These are phyloP conservation scores for Gleditsia sinensis DNA, from an alignment of 306 rosid genomes.

Conservation along the genomic window DNA sequence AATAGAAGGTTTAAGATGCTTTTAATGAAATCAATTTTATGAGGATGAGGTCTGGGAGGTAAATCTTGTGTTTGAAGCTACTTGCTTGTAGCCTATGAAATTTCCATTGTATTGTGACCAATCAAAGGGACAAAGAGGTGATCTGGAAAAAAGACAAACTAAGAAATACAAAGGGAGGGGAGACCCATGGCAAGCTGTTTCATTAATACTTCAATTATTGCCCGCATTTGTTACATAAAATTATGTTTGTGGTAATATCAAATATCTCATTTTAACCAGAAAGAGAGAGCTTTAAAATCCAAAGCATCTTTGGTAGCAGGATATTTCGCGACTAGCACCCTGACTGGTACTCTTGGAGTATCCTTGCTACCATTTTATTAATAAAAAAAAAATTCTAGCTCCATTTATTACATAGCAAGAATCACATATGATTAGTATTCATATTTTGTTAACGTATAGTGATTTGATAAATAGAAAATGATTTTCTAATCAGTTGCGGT, in stretches of 20 bases:
- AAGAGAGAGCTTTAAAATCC: slow-evolving; percentile 2
- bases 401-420: neutral
- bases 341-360: too few species aligned
- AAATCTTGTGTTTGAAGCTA: neutral
- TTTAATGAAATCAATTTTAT: neutral
- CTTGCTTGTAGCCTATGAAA: slow-evolving; percentile 1
- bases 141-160: neutral
- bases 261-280: neutral
- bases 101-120: neutral
- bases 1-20: slow-evolving; percentile 8
- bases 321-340: too few species aligned
- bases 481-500: neutral
- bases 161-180: neutral
- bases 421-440: neutral
- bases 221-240: neutral
- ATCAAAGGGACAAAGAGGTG: slow-evolving; percentile 16
- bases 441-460: neutral
- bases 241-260: neutral
- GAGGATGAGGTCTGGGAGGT: neutral
- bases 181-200: neutral
- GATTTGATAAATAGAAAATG: neutral
- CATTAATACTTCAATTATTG: neutral
- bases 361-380: too few species aligned
- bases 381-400: too few species aligned
- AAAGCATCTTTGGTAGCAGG: neutral